Evolutionary conservation across 768 basidiomycete species (phyloP).

Genomic region (Pholiota molesta): DNA sequence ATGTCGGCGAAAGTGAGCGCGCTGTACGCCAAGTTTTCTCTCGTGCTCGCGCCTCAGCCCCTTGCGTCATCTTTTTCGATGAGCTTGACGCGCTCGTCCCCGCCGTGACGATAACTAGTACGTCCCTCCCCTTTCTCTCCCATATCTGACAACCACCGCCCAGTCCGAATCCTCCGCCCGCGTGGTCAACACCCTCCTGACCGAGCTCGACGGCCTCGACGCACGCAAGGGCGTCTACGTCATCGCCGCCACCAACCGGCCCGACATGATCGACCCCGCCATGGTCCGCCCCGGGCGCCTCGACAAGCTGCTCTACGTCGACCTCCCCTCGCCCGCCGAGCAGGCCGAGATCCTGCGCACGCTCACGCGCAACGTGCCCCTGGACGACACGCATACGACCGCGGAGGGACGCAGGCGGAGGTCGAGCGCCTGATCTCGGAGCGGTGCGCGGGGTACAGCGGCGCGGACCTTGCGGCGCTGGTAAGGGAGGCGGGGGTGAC

Average conservation of each 20-base stretch:
- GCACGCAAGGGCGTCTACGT: constrained; percentile 87
- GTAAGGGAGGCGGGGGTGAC: constrained; percentile 89
- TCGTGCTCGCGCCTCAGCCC: constrained; percentile 89
- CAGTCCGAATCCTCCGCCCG: constrained; percentile 93
- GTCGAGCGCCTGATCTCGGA: constrained; percentile 55
- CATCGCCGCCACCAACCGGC: constrained; percentile 92
- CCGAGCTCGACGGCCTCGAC: constrained; percentile 92
- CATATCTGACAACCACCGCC: background rate
- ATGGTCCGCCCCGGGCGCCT: constrained; percentile 97
- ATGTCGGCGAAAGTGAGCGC: constrained; percentile 95
- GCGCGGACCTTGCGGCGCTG: constrained; percentile 87
- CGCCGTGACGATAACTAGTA: constrained; percentile 88
- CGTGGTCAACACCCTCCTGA: constrained; percentile 92
- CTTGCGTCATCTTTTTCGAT: constrained; percentile 95
- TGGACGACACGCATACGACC: constrained; percentile 35
- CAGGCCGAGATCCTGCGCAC: constrained; percentile 86
- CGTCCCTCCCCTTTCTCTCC: constrained; percentile 25
- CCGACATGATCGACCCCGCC: constrained; percentile 97
- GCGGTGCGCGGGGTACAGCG: constrained; percentile 85
- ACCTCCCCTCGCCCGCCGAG: constrained; percentile 74
- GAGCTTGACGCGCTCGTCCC: constrained; percentile 94
- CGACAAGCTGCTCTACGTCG: constrained; percentile 93
- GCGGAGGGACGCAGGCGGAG: constrained; percentile 25
- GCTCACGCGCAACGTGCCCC: constrained; percentile 70
- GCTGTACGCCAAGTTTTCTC: constrained; percentile 96